phyloP scores from a whole-genome alignment of 2,329 filamentous ascomycete genomes.

The Helminthosporium solani region DNA sequence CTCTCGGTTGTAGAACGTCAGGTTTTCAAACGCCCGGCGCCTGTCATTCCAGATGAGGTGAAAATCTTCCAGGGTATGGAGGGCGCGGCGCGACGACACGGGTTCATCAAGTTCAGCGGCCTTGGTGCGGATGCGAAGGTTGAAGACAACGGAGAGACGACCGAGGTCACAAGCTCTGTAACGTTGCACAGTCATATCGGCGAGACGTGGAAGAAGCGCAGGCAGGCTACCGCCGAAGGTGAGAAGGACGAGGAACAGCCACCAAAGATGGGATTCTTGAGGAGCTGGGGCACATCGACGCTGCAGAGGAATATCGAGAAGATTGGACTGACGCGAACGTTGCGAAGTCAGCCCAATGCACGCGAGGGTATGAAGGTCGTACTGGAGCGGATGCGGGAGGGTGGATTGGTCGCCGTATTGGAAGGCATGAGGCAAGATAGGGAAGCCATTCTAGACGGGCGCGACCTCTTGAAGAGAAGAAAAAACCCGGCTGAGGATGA shows the following conservation, averaged over 20 bases:
- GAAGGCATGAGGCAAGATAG: conserved; percentile 68
- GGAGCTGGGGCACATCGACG: conserved; percentile 66
- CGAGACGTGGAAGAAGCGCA: conserved; percentile 60
- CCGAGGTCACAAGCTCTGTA: conserved; percentile 72
- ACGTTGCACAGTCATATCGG: conserved; percentile 72
- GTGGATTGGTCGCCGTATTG: conserved; percentile 67
- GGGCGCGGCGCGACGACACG: conserved; percentile 31
- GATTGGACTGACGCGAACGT: conserved; percentile 74
- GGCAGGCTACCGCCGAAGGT: conserved; percentile 45
- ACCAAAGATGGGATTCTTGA: conserved; percentile 58
- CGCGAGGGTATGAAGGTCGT: conserved; percentile 82
- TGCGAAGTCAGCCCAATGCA: conserved; percentile 76
- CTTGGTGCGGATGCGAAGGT: conserved; percentile 27
- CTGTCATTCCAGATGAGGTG: conserved; percentile 20
- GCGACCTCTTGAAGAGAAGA: conserved; percentile 12
- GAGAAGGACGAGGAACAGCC: conserved; percentile 48
- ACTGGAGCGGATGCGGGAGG: conserved; percentile 67
- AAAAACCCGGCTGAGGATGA: conserved; percentile 21
- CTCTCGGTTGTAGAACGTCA: conserved; percentile 77
- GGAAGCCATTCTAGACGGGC: conserved; percentile 41
- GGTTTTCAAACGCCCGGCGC: conserved; percentile 58
- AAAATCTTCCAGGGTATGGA: conserved; percentile 34
- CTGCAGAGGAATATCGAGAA: conserved; percentile 78
- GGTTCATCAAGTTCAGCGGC: conserved; percentile 32
- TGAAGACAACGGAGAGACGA: conserved; percentile 46